Evolutionary conservation across 495 filamentous ascomycete species (phyloP), one percentile per base, ranked within the genome.

Genomic region (Aspergillus bridgeri): DNA sequence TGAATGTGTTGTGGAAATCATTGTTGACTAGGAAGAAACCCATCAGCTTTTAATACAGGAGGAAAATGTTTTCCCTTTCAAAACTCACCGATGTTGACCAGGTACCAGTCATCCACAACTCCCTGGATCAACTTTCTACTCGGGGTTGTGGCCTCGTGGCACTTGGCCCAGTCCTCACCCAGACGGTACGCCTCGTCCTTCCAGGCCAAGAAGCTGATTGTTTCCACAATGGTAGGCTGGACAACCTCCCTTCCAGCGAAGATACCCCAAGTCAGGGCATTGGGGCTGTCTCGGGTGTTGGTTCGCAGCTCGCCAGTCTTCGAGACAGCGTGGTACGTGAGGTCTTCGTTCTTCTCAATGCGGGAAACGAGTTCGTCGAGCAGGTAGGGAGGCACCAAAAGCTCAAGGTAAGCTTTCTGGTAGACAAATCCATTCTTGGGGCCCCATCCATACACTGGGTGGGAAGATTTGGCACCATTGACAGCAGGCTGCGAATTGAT

Each of bases 231-330:
- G n/a, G 95, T 99, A 11, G 95, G 95, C 70, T 99, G 95, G 46
- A 99, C 91, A 66, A 99, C 97, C 72, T 99, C 95, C 68, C 96
- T 94, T 33, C 94, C 94, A 11, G 95, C 92, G 77, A 97, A 99
- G 46, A 98, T 96, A 73, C 95, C 95, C 95, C 95, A 99, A 4
- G 95, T 99, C 50, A 99, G 86, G 11, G 95, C 95, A 65, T 98
- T 99, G 22, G 95, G 95, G 15, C 89, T 91, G 42, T 83, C 84
- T 22, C 82, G 83, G 13, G 89, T 83, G 65, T 98, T 97, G n/a
- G 91, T 95, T 64, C 84, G 83, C 53, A 98, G 79, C 57, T 86
- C 83, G 15, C 92, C 92, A 2, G 79, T 76, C 68, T 89, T 90
- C 57, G 88, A 91, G 42, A 96, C 90, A 38, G 91, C 90, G 61